Evolutionary conservation across 2,329 filamentous ascomycete genomes (phyloP), one percentile per base, ranked within the genome.

Genomic region (Sphaceloma murrayae): DNA sequence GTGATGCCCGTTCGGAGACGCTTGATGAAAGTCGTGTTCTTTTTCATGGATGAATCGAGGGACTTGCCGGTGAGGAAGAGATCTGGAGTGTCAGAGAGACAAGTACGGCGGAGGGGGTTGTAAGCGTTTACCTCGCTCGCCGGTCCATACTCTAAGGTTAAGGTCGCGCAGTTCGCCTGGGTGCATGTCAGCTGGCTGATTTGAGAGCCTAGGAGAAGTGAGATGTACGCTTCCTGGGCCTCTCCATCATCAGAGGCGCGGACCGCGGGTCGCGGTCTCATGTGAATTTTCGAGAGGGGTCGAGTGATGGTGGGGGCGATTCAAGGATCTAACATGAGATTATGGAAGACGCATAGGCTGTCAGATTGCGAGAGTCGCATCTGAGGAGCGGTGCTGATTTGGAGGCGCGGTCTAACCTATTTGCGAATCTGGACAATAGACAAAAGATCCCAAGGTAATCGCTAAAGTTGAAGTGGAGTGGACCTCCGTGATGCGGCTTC

Each of bases 1-100:
- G 83, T 88, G 51, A 96, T 80, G 48, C 86, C 85, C 47, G 89
- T 95, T 55, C 89, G 85, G 46, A 96, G 73, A 58, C 89, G 85
- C 67, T 94, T 95, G 60, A 96, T 96, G 63, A 96, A 95, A 53
- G 88, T 87, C 3, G 89, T 96, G 58, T 96, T 96, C 71, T 95
- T 96, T 69, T 94, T 95, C 63, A 96, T 73, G 42, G 88, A 91
- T 43, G 89, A 94, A 64, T 96, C 89, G 58, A 96, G 80, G 21
- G 84, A 82, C 58, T 76, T 75, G 62, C 77, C 80, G 54, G 91
- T 79, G 44, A 77, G 66, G 58, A 93, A 86, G 50, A 93, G 68
- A 69, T 85, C 87, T 93, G 53, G 24, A 16, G 18, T 34, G 42
- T 22, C n/a, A 19, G n/a, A 22, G 22, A 43, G 24, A 46, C 46